Conservation (phyloP, 1,139 yeast genomes). For the Kazachstania sp. region DNA sequence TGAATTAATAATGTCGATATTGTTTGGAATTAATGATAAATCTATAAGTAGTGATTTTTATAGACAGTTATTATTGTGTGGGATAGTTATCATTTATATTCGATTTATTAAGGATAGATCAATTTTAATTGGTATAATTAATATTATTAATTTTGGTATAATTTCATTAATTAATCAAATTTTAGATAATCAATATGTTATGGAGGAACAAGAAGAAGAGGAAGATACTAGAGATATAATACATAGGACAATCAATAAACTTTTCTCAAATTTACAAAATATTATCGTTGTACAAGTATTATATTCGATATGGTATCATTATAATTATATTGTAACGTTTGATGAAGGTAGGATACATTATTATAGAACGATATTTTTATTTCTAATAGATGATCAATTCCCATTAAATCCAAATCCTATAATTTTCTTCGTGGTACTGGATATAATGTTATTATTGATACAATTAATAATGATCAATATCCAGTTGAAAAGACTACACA, state of each 20-base stretch:
- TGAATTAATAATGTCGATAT: neutral
- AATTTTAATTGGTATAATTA: neutral
- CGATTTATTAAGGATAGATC: constrained; percentile 1
- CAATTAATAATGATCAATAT: neutral
- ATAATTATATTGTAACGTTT: neutral
- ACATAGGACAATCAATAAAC: neutral
- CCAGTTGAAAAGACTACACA: neutral
- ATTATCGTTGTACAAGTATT: neutral
- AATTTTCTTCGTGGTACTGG: neutral
- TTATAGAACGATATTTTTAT: neutral
- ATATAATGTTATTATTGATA: neutral
- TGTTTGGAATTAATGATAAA: no score
- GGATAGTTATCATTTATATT: neutral
- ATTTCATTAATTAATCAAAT: neutral
- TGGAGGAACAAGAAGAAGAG: neutral
- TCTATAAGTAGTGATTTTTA: neutral
- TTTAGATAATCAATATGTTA: neutral
- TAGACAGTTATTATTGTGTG: neutral
- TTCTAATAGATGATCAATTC: neutral
- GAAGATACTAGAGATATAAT: neutral
- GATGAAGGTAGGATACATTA: no score
- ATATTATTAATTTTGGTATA: neutral
- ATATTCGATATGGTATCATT: constrained; percentile 1
- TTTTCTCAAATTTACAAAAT: neutral
- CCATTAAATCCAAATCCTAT: neutral